Evolutionary conservation across 2,329 filamentous ascomycete species (phyloP).

Genomic region (Neonectria punicea): DNA sequence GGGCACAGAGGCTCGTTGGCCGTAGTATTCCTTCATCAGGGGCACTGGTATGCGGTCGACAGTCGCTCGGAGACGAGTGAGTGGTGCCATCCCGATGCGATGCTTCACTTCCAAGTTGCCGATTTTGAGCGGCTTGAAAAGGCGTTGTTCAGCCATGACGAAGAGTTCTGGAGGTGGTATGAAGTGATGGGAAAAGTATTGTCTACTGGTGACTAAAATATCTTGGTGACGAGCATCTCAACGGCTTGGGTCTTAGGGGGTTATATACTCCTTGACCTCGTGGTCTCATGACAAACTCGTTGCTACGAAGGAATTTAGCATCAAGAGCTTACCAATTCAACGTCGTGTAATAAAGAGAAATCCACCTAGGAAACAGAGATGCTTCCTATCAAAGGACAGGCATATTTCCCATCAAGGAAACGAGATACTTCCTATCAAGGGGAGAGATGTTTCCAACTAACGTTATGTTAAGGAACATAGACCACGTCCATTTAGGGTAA

Average conservation of each 20-base stretch:
- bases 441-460: conserved; percentile 6
- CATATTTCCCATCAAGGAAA: conserved; percentile 3
- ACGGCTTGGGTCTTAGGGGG: neutral
- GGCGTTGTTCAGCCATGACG: conserved; percentile 38
- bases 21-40: conserved; percentile 58
- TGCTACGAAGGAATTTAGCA: neutral
- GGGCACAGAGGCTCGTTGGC: conserved; percentile 53
- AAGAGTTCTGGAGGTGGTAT: neutral
- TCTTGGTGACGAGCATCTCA: neutral
- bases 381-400: neutral
- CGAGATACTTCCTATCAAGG: conserved; percentile 4
- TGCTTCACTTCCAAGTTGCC: conserved; percentile 54
- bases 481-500: neutral
- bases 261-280: conserved; percentile 1
- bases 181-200: neutral
- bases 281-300: neutral
- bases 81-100: conserved; percentile 64
- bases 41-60: conserved; percentile 45
- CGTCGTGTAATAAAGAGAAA: neutral
- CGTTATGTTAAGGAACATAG: neutral
- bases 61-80: conserved; percentile 63
- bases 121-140: conserved; percentile 57
- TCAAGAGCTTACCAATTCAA: neutral
- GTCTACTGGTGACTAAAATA: neutral
- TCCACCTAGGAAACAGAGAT: neutral